These are phyloP conservation scores for Aspergillus carlsbadensis DNA, from an alignment of 495 filamentous ascomycete genomes.

Conservation along the genomic window DNA sequence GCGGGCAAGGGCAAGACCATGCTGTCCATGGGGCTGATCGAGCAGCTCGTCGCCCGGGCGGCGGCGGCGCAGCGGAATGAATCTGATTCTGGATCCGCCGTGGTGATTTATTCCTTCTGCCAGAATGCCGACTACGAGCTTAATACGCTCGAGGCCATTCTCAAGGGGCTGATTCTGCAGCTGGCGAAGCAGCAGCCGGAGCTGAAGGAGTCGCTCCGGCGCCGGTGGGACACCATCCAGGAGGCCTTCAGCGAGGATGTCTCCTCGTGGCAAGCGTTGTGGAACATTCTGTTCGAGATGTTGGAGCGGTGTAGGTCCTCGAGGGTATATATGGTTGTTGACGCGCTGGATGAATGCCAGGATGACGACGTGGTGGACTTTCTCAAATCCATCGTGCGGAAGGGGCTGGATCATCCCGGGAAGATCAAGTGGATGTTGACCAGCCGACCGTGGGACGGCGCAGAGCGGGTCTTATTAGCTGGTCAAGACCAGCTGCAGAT, in stretches of 20 bases:
- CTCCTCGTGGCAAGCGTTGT: constrained; percentile 26
- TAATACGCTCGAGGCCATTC: constrained; percentile 36
- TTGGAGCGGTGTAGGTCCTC: constrained; percentile 5
- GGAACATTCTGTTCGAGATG: constrained; percentile 33
- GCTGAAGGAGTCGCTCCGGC: neutral
- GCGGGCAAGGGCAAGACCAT: constrained; percentile 35
- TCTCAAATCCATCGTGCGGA: constrained; percentile 27
- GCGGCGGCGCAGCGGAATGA: too few species aligned
- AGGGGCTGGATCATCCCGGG: constrained; percentile 8
- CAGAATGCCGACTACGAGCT: constrained; percentile 35
- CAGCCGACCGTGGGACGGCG: constrained; percentile 22
- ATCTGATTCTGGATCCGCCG: neutral
- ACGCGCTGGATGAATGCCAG: constrained; percentile 22
- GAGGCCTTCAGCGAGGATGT: constrained; percentile 28
- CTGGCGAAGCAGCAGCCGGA: constrained; percentile 26
- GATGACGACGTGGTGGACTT: constrained; percentile 27
- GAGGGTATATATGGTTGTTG: constrained; percentile 16
- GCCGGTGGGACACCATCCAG: constrained; percentile 19
- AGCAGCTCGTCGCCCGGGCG: too few species aligned
- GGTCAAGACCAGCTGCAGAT: constrained; percentile 6
- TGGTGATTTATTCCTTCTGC: constrained; percentile 49
- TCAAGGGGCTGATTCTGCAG: constrained; percentile 40
- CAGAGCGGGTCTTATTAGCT: constrained; percentile 17
- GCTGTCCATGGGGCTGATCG: constrained; percentile 18
- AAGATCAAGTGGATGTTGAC: constrained; percentile 31